Evolutionary conservation across 2,329 filamentous ascomycete species (phyloP), one percentile per base, ranked within the genome.

Genomic region (Didymella segeticola): DNA sequence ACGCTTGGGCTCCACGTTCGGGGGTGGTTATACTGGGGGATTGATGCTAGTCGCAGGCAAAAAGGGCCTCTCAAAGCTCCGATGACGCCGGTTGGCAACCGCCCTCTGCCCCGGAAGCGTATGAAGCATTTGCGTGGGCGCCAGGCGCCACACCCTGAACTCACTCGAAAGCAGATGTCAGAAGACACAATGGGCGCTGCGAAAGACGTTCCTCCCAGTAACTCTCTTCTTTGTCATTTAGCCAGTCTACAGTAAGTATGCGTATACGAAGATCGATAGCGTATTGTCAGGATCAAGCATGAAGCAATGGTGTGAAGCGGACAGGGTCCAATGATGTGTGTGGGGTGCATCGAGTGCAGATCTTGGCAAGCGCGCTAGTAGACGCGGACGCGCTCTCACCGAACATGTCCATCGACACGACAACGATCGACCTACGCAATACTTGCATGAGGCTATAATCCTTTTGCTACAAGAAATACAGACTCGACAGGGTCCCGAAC

Each of bases 321-420:
- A 8, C 27, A 43, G 36, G 31, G 15, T 43, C 25, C 30, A 19
- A 37, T 19, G 19, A 37, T 34, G 22, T 29, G 19, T 26, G 36
- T 45, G 33, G 36, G 31, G 36, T 47, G 36, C n/a, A 23, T 26
- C 23, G 22, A 33, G 30, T 26, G 47, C 37, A 52, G 48, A 31
- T 41, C 49, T 56, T 56, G 38, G 38, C 49, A 45, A 41, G 12
- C 25, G 31, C 45, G 51, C 51, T 54, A 54, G 27, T 39, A 27
- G 38, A 43, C 38, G 38, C 51, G 12, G 19, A n/a, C 48, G 49
- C 49, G 26, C 39, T 31, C 33, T 29, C 38, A 42, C 36, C 14
- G 36, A 39, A 45, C n/a, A 48, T 48, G 33, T 42, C 45, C 41
- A 43, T 20, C 36, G 15, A 30, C 47, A 31, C 47, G 12, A 37